These are phyloP conservation scores for Apiospora koreana DNA, from an alignment of 2,329 filamentous ascomycete genomes.

Conservation along the genomic window DNA sequence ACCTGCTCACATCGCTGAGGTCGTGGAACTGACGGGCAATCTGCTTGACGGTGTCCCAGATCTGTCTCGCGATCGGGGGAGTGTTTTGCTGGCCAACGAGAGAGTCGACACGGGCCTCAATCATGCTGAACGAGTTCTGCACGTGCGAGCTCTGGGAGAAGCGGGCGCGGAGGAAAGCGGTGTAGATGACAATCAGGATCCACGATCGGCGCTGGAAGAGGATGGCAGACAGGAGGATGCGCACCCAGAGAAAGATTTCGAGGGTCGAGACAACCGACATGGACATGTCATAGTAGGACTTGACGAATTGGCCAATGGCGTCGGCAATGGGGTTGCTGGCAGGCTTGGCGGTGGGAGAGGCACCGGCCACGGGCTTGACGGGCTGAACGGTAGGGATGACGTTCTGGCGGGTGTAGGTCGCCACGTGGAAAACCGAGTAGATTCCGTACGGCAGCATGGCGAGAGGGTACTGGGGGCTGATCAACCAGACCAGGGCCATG, in stretches of 20 bases:
- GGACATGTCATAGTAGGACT: slow-evolving; percentile 94
- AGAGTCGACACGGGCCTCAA: slow-evolving; percentile 77
- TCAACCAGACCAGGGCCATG: slow-evolving; percentile 95
- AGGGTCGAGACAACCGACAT: slow-evolving; percentile 91
- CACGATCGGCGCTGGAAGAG: slow-evolving; percentile 90
- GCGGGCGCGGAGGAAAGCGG: slow-evolving; percentile 87
- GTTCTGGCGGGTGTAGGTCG: slow-evolving; percentile 93
- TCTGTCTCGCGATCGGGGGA: slow-evolving; percentile 75
- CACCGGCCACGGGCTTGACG: slow-evolving; percentile 56
- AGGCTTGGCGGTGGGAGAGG: slow-evolving; percentile 59
- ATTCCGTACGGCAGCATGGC: slow-evolving; percentile 92
- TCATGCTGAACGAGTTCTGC: slow-evolving; percentile 74
- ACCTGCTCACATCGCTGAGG: slow-evolving; percentile 76
- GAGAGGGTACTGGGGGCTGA: slow-evolving; percentile 83
- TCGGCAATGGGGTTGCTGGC: slow-evolving; percentile 68
- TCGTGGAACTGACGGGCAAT: slow-evolving; percentile 73
- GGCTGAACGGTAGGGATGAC: slow-evolving; percentile 85
- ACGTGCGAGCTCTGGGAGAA: slow-evolving; percentile 91
- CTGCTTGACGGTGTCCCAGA: slow-evolving; percentile 80
- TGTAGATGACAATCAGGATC: slow-evolving; percentile 85
- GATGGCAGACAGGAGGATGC: slow-evolving; percentile 77
- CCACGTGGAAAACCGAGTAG: slow-evolving; percentile 98
- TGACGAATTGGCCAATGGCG: slow-evolving; percentile 88
- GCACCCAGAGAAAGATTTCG: slow-evolving; percentile 85
- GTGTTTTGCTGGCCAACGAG: slow-evolving; percentile 84